These are phyloP conservation scores for Phycomyces nitens DNA, from an alignment of 192 early-diverging fungal species.

Conservation along the genomic window DNA sequence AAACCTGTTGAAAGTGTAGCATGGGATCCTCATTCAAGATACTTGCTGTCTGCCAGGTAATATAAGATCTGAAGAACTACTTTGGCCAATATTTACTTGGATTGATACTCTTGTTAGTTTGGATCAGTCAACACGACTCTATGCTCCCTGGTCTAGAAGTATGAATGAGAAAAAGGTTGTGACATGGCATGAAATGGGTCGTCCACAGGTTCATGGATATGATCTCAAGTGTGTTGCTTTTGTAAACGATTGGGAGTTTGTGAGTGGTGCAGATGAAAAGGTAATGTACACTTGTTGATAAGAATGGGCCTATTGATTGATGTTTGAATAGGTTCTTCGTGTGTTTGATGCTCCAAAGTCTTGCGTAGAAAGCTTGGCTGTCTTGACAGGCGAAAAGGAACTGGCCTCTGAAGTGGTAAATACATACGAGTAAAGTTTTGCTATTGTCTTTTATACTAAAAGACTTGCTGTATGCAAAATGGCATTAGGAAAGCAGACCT, in stretches of 20 bases:
- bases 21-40: slow-evolving; percentile 79
- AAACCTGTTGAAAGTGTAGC: slow-evolving; percentile 70
- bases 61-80: too few relatives aligned
- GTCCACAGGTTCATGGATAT: slow-evolving; percentile 97
- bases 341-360: slow-evolving; percentile 83
- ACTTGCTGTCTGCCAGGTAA: slow-evolving; percentile 70
- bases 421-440: not conserved
- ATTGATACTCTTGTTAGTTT: slow-evolving; percentile 36
- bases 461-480: not conserved
- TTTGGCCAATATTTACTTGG: not conserved
- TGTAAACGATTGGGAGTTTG: slow-evolving; percentile 66
- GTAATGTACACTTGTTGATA: slow-evolving; percentile 22
- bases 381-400: slow-evolving; percentile 42
- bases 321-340: slow-evolving; percentile 60
- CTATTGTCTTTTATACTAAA: not conserved
- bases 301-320: not conserved
- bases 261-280: slow-evolving; percentile 93
- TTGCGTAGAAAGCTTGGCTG: slow-evolving; percentile 65
- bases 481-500: slow-evolving; percentile 47
- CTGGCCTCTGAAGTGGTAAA: slow-evolving; percentile 39
- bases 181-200: slow-evolving; percentile 88
- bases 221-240: slow-evolving; percentile 86
- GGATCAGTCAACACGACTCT: slow-evolving; percentile 89
- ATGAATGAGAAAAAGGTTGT: slow-evolving; percentile 8
- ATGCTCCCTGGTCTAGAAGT: slow-evolving; percentile 63